A percentile compares a stretch with the other conserved stretches of the same genome.
phyloP scores from a whole-genome alignment of 2,329 filamentous ascomycete species.

The Curvularia sp. region DNA sequence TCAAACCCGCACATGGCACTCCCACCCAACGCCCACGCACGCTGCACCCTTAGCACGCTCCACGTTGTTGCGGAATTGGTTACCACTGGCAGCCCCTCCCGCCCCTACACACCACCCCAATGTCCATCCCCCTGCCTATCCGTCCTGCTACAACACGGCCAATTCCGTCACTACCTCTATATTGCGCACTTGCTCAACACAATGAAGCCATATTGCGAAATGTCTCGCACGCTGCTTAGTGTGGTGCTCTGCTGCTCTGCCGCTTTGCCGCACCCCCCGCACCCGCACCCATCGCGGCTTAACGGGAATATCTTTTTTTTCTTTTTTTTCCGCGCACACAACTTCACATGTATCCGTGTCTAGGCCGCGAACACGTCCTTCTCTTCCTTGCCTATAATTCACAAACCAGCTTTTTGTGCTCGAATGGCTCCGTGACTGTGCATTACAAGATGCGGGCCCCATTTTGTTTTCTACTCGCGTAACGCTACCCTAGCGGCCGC shows the following conservation, averaged over 20 bases:
- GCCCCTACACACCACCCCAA: constrained; percentile 7
- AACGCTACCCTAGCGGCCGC: constrained; percentile 23
- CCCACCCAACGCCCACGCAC: constrained; percentile 15
- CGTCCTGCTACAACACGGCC: constrained; percentile 23
- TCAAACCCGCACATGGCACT: constrained; percentile 33
- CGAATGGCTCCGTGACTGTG: constrained; percentile 17
- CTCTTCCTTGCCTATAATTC: constrained; percentile 22
- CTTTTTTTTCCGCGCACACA: constrained; percentile 2
- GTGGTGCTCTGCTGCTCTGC: constrained; percentile 19
- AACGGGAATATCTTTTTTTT: too few species aligned
- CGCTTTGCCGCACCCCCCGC: constrained; percentile 14
- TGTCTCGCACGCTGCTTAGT: constrained; percentile 24
- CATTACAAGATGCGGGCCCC: constrained; percentile 27
- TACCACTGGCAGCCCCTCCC: constrained; percentile 18
- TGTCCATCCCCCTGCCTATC: constrained; percentile 35
- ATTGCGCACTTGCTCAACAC: constrained; percentile 25
- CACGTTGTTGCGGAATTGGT: constrained; percentile 30
- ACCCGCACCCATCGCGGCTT: background rate
- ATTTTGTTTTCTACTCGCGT: constrained; percentile 28
- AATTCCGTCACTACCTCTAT: constrained; percentile 16
- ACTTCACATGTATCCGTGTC: constrained; percentile 29
- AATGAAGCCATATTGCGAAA: constrained; percentile 32
- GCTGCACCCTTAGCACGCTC: constrained; percentile 26
- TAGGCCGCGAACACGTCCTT: constrained; percentile 21
- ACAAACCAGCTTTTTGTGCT: constrained; percentile 23